Evolutionary conservation across 2,329 filamentous ascomycete species (phyloP).

Genomic region (Coniochaeta prunicola): DNA sequence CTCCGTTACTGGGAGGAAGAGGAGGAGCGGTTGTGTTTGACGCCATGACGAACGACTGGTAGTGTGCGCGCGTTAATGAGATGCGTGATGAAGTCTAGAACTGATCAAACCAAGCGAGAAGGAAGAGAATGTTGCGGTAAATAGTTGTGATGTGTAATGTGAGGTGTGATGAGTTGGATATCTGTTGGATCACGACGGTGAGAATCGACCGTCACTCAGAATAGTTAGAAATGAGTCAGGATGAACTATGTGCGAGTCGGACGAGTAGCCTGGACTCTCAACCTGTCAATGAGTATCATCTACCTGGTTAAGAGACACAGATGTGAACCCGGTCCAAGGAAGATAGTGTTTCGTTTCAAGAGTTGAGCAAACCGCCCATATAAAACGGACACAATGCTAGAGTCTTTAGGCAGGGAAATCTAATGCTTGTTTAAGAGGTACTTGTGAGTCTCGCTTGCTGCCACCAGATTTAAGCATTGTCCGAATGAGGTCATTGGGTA

Average conservation of each 20-base stretch:
- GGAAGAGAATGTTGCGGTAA: too few species aligned
- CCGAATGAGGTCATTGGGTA: slow-evolving; percentile 3
- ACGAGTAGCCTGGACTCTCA: too few species aligned
- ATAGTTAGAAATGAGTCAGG: too few species aligned
- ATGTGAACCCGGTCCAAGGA: neutral
- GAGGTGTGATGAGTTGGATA: neutral
- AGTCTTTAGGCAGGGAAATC: neutral
- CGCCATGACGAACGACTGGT: too few species aligned
- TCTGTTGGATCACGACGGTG: neutral
- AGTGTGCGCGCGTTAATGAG: neutral
- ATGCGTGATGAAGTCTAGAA: neutral
- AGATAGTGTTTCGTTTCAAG: neutral
- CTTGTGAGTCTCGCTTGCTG: neutral
- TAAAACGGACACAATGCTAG: too few species aligned
- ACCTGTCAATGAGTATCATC: too few species aligned
- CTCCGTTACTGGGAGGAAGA: neutral
- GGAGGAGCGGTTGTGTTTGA: too few species aligned
- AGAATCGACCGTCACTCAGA: neutral
- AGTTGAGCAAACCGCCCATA: too few species aligned
- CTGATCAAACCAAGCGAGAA: neutral
- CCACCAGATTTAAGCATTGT: neutral
- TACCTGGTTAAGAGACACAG: too few species aligned
- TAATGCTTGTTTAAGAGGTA: slow-evolving; percentile 7
- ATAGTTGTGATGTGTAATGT: too few species aligned
- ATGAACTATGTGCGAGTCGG: too few species aligned